A percentile compares a stretch with the other conserved stretches of the same genome.
These are phyloP conservation scores for Sclerotinia trifoliorum DNA, from an alignment of 2,329 filamentous ascomycete genomes.

Conservation along the genomic window DNA sequence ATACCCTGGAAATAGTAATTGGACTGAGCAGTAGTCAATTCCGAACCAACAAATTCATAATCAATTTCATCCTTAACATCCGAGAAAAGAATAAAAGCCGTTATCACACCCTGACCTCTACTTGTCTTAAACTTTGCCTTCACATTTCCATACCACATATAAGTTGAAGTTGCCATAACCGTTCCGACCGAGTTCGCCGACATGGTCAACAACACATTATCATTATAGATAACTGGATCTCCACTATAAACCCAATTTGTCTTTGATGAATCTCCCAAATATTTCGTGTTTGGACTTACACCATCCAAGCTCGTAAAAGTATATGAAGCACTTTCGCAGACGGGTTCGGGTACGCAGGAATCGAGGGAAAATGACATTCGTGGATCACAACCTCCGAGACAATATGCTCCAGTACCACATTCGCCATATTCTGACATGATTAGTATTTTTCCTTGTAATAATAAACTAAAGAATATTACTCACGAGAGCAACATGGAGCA, in stretches of 20 bases:
- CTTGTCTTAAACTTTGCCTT: conserved; percentile 82
- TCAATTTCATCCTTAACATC: conserved; percentile 99
- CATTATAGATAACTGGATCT: conserved; percentile 64
- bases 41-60: conserved; percentile 87
- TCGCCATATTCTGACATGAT: conserved; percentile 73
- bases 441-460: conserved; percentile 16
- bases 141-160: conserved; percentile 97
- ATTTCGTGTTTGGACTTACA: conserved; percentile 71
- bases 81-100: conserved; percentile 91
- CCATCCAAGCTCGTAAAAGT: conserved; percentile 70
- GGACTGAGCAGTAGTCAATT: conserved; percentile 76
- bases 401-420: conserved; percentile 92
- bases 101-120: conserved; percentile 86
- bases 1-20: conserved; percentile 98
- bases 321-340: conserved; percentile 74
- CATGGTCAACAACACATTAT: conserved; percentile 84
- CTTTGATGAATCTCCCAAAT: conserved; percentile 77
- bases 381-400: conserved; percentile 91
- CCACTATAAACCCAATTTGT: conserved; percentile 90
- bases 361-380: conserved; percentile 78
- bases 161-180: conserved; percentile 76
- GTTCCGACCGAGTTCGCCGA: conserved; percentile 80
- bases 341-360: conserved; percentile 79
- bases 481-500: conserved; percentile 78
- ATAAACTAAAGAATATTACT: conserved; percentile 40